Evolutionary conservation across 2,329 filamentous ascomycete species (phyloP).

Genomic region (Alternaria brassicae): DNA sequence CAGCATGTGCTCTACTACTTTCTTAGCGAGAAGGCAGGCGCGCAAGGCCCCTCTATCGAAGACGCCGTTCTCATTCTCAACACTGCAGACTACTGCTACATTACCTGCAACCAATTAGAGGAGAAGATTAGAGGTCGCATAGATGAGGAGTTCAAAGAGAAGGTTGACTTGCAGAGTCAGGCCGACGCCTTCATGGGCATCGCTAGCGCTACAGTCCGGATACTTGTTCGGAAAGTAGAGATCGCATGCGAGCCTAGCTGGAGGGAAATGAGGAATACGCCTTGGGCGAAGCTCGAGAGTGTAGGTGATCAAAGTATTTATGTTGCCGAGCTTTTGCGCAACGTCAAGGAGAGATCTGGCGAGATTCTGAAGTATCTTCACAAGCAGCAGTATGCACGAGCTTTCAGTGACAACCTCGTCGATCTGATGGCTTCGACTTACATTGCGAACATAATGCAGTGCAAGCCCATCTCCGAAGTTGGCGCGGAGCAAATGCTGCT

Average conservation of each 20-base stretch:
- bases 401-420: constrained; percentile 95
- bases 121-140: constrained; percentile 93
- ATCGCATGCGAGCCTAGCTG: constrained; percentile 82
- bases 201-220: constrained; percentile 83
- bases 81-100: constrained; percentile 96
- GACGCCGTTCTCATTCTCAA: constrained; percentile 89
- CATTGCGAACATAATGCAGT: constrained; percentile 83
- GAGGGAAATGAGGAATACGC: constrained; percentile 96
- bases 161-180: constrained; percentile 89
- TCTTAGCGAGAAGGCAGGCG: constrained; percentile 65
- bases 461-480: constrained; percentile 88
- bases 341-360: constrained; percentile 72
- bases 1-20: constrained; percentile 87
- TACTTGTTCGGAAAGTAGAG: constrained; percentile 84
- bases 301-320: constrained; percentile 95
- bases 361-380: constrained; percentile 80
- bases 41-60: constrained; percentile 68
- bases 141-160: constrained; percentile 74
- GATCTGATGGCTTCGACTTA: constrained; percentile 83
- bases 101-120: constrained; percentile 89
- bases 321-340: constrained; percentile 78
- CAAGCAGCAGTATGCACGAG: constrained; percentile 92
- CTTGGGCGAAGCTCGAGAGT: constrained; percentile 91
- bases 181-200: constrained; percentile 96
- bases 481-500: constrained; percentile 98